These are phyloP conservation scores for Xylariaceae sp. DNA, from an alignment of 2,329 filamentous ascomycete genomes.

Conservation along the genomic window DNA sequence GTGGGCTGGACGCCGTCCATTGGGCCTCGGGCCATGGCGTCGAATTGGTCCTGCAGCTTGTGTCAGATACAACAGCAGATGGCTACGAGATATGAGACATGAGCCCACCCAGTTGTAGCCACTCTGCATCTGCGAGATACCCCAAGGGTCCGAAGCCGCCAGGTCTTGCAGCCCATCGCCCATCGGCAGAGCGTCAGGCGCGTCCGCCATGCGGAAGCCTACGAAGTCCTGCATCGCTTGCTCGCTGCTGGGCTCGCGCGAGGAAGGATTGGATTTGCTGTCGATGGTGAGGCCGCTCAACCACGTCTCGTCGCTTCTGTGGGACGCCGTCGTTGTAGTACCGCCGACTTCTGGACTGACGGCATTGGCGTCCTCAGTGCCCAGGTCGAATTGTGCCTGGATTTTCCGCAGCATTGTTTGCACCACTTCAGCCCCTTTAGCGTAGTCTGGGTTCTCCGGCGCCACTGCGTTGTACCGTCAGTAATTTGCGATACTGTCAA, in stretches of 20 bases:
- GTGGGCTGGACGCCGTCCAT: constrained; percentile 12
- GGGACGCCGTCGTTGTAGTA: too few species aligned
- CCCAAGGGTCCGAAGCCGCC: constrained; percentile 15
- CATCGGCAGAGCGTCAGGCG: constrained; percentile 5
- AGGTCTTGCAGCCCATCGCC: constrained; percentile 4
- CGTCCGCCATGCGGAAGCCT: constrained; percentile 10
- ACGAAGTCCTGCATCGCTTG: constrained; percentile 7
- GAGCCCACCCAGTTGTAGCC: constrained; percentile 22
- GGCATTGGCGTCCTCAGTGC: constrained; percentile 3
- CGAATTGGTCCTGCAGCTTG: constrained; percentile 18
- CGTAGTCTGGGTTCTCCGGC: constrained; percentile 29
- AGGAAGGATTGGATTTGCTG: constrained; percentile 1
- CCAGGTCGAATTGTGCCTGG: constrained; percentile 16
- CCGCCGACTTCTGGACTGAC: too few species aligned
- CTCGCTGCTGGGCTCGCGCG: constrained; percentile 6
- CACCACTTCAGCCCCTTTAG: constrained; percentile 39
- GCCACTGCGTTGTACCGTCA: too few species aligned
- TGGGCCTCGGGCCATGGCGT: constrained; percentile 15
- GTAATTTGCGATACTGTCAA: too few species aligned
- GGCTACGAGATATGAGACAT: too few species aligned
- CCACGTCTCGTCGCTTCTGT: constrained; percentile 5
- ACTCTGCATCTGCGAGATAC: constrained; percentile 11
- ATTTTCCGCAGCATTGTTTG: constrained; percentile 38
- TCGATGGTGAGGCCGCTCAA: constrained; percentile 12
- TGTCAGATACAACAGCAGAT: too few species aligned